phyloP scores from a whole-genome alignment of 495 filamentous ascomycete genomes.

The Penicillium canariense region DNA sequence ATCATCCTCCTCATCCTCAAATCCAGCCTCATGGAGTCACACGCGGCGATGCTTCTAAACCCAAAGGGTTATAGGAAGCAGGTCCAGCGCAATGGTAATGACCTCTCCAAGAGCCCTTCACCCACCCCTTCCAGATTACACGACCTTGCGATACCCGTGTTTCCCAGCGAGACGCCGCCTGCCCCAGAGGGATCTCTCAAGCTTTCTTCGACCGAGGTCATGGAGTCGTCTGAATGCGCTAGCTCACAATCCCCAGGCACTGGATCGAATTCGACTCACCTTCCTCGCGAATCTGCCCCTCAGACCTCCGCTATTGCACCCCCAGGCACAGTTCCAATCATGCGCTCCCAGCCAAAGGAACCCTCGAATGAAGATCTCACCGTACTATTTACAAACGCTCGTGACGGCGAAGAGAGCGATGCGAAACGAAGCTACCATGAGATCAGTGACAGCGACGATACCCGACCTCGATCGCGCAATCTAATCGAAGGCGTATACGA shows the following conservation, averaged over 20 bases:
- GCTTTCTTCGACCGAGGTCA: constrained; percentile 14
- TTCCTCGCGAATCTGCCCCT: constrained; percentile 12
- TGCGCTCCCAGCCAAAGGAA: constrained; percentile 19
- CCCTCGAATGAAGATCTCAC: constrained; percentile 17
- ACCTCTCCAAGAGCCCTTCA: constrained; percentile 6
- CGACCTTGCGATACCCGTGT: background rate
- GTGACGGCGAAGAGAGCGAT: constrained; percentile 23
- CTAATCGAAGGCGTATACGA: constrained; percentile 70
- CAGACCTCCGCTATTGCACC: constrained; percentile 21
- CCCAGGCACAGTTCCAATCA: constrained; percentile 26
- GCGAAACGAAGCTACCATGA: constrained; percentile 31
- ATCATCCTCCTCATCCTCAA: background rate
- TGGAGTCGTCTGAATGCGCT: constrained; percentile 12
- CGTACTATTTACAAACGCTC: constrained; percentile 27
- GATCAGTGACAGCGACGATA: constrained; percentile 25
- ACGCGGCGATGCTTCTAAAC: constrained; percentile 45
- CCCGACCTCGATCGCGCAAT: constrained; percentile 25
- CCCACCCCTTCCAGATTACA: background rate
- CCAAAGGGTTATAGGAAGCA: constrained; percentile 39
- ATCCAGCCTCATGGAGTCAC: constrained; percentile 37
- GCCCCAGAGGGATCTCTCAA: background rate
- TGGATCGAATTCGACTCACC: constrained; percentile 13
- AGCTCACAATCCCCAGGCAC: constrained; percentile 27
- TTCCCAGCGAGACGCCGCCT: background rate
- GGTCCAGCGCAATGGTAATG: constrained; percentile 36